phyloP scores from a whole-genome alignment of 73 alveolate species.

The Symbiodinium natans region DNA sequence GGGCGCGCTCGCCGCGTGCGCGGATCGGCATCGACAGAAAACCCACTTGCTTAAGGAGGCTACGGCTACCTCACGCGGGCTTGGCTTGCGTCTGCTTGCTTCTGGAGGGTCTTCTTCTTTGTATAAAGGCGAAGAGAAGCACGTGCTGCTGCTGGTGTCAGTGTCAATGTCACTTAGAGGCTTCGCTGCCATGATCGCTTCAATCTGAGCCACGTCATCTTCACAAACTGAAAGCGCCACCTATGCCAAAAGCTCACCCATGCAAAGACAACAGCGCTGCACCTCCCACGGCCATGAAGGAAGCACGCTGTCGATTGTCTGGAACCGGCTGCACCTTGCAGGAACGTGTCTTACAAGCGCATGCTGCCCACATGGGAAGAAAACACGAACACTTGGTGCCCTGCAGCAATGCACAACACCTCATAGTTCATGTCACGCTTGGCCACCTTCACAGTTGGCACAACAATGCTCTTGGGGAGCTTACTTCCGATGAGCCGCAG shows the following conservation, averaged over 20 bases:
- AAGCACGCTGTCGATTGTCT: conserved; percentile 66
- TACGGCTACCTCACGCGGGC: too few species aligned
- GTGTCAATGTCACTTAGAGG: too few species aligned
- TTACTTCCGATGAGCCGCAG: neutral
- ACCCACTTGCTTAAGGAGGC: neutral
- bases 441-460: conserved; percentile 38
- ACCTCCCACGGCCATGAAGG: conserved; percentile 93
- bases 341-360: neutral
- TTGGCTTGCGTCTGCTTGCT: too few species aligned
- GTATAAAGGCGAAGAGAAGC: too few species aligned
- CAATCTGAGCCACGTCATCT: too few species aligned
- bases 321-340: conserved; percentile 86
- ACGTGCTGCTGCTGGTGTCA: too few species aligned
- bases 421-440: conserved; percentile 93
- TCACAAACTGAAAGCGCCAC: too few species aligned
- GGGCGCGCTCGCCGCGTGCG: neutral
- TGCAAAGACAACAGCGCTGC: too few species aligned
- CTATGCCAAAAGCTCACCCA: too few species aligned
- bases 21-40: neutral
- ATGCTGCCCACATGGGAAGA: neutral
- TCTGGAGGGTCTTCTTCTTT: too few species aligned
- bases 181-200: too few species aligned
- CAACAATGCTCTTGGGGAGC: neutral
- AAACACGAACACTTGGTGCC: neutral
- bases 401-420: conserved; percentile 84